Base-by-base conservation (phyloP, 148 eudicot genomes). In the Vaccinium darrowii region DNA sequence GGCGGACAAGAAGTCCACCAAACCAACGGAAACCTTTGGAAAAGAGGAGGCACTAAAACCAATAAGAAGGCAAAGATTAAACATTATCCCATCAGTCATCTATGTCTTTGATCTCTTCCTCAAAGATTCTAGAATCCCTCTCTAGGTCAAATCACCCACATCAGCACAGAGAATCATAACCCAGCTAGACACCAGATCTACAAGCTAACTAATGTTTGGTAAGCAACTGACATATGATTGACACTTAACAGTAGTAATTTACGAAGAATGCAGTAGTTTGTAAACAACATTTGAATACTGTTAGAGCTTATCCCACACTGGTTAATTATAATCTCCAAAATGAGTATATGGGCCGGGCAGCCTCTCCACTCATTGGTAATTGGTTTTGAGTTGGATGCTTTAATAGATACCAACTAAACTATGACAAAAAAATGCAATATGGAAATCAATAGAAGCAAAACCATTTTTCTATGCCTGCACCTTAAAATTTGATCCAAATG, bases 121-220 rank as follows among this genome's bases (percentile, higher is more conserved):
- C 77, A 73, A 39, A 73, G 77, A 73, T 73, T 73, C 77, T 15
- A 73, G 50, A 10, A 73, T 73, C n/a, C 76, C 77, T 73, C 51
- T 73, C 77, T n/a, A 36, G 23, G 10, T 16, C 49, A 73, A 36
- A 33, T 73, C 39, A 73, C 43, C 23, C 23, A 1, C 77, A 33
- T 73, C 77, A 39, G 50, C 77, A 73, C 50, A 6, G 50, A 39
- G 7, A 16, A 39, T 73, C 2, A 7, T 13, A 39, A 39, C 77
- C 77, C 77, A 33, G 77, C 47, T 36, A 15, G n/a, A 50, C 39
- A 30, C 50, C 50, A 73, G 50, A 73, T 73, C 77, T 33, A 36
- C 18, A 73, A 73, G n/a, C 51, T 73, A 73, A 73, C 49, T 73
- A 73, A 50, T 7, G 23, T 36, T 73, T 39, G 77, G n/a, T 73